Base-by-base conservation (phyloP, 164 flowering plant genomes). In the Platanus orientalis region DNA sequence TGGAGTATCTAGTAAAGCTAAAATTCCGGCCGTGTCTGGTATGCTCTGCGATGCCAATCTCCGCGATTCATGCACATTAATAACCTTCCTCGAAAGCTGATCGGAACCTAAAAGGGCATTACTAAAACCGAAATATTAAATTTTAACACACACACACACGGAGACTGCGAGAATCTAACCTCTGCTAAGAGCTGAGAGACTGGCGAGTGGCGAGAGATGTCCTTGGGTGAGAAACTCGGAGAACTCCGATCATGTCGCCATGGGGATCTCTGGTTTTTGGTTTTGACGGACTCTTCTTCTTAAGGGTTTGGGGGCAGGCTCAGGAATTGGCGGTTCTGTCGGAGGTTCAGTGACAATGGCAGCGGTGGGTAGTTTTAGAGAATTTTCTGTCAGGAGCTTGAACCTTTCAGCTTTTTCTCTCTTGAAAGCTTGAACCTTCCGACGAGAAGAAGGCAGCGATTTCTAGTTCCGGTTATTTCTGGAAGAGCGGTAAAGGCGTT, bases 1-100 rank as follows among this genome's bases (percentile, higher is more conserved):
- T n/a, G n/a, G n/a, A n/a, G n/a, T n/a, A n/a, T n/a, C n/a, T n/a
- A n/a, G n/a, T n/a, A n/a, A n/a, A n/a, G n/a, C n/a, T n/a, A n/a
- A n/a, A 65, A 91, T 82, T 14, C 92, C 93, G 32, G 90, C 78
- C 49, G 81, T 84, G 76, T 94, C 98, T 0, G 96, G 95, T 54
- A 94, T 73, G 3, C 98, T 89, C 69, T 82, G 89, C 9, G 86
- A 79, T 14, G 95, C 91, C 65, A 94, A 77, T 62, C 79, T 84
- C 76, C 95, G 69, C 74, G 89, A 63, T 61, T 91, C 98, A 50
- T 73, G 68, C 76, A 88, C 26, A 73, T 82, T 83, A 10, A 94
- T 69, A 55, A 84, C 79, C 79, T 89, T 88, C 81, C 71, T 89
- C 54, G 96, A 85, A 25, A 90, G 55, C 98, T 94, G 53, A 13